Evolutionary conservation across 805 yeast genomes (phyloP), one percentile per base, ranked within the genome.

Genomic region (Saturnispora quitensis): DNA sequence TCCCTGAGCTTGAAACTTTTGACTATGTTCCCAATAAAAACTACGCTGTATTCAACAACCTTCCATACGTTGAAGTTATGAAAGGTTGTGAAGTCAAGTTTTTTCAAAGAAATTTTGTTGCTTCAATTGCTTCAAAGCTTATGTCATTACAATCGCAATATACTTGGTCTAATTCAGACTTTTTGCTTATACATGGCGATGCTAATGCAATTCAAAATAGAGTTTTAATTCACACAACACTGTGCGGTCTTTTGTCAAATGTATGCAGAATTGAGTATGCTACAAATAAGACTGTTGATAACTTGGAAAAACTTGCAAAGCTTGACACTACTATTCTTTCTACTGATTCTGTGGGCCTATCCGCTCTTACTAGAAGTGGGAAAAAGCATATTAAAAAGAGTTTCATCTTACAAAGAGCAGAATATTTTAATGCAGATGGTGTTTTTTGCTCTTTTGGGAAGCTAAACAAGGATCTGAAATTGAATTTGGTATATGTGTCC

Each of bases 381-480:
- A 49, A 49, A 27, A 49, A 49, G 25, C 20, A 53, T 47, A 27
- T 50, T n/a, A 52, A 71, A 49, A 50, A 54, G 45, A 71, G 17
- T 55, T 61, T 52, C 56, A 63, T 50, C 51, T 65, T 44, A n/a
- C 60, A 67, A 9, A 68, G 74, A 56, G 66, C 77, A 2, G 67
- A 67, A 40, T 68, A 67, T 24, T 66, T 77, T 35, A 66, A 80
- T 22, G 69, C 81, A 10, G 68, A 72, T 42, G 84, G 84, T 4
- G 71, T 78, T 1, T 74, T 78, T 55, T 70, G 70, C 31, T 55
- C 58, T 10, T 51, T 66, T 13, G 74, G 73, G 3, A 62, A 59
- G 40, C 22, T 57, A 6, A 53, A 50, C 3, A 47, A 54, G 15
- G 52, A 58, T 0, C 53, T 64, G n/a, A 51, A 63, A 0, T 56